Base-by-base conservation (phyloP, 345 rosid genomes). In the Boechera stricta region DNA sequence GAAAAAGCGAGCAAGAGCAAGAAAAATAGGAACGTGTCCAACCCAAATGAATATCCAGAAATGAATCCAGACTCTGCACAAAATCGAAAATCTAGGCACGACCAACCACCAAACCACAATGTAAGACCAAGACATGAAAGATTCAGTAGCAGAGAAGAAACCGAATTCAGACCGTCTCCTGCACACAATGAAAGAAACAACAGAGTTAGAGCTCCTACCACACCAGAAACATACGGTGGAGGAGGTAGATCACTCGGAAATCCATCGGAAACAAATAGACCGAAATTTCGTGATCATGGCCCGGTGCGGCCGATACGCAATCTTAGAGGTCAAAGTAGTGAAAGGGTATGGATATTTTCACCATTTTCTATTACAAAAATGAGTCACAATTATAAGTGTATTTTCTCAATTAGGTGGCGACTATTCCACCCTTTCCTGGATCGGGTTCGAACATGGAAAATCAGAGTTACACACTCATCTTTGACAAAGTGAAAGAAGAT, bases 111-210 rank as follows among this genome's bases (percentile, higher is more conserved):
- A 60, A 73, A 53, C 60, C 18, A 67, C 26, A 54, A 44, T 66
- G 78, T 45, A 33, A 67, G 51, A 72, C 53, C 48, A 24, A 42
- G 74, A 24, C 63, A 77, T 1, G 73, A 67, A 35, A 53, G 82
- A 54, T 13, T 49, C 5, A 10, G 29, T 65, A 63, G 87, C 77
- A 68, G 78, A 74, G 98, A 89, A 63, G 87, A 84, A 13, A 73
- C 79, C 8, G 90, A 86, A 0, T 67, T 80, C 69, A 87, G 70
- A 77, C 83, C 66, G n/a, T 85, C 96, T 74, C 88, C 93, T 4
- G 89, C 83, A 49, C 87, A 62, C 28, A 54, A 33, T 24, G 60
- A 74, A 18, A 69, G 79, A 69, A 69, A 69, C 59, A 28, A 18
- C n/a, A 47, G 71, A 74, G 72, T 63, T 12, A 69, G 79, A 60